Base-by-base conservation (phyloP, 2,329 filamentous ascomycete genomes). In the Neonectria coccinea region DNA sequence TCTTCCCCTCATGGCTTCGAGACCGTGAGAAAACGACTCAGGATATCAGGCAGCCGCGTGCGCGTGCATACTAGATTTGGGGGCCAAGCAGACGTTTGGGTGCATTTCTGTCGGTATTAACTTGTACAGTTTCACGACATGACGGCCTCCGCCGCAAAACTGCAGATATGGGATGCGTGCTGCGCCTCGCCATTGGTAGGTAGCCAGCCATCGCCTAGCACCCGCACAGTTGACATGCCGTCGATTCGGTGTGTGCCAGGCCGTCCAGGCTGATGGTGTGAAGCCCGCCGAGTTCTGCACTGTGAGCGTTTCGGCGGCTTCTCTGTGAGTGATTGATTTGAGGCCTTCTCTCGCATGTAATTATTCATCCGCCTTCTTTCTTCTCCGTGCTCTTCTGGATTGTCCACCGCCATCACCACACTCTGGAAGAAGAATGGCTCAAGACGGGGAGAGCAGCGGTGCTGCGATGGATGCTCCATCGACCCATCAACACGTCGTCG, bases 201-300 rank as follows among this genome's bases (percentile, higher is more conserved):
- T 25, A 25, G 25, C 5, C 25, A 25, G 61, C 36, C 48, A 57
- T 57, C 54, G 18, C 55, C 48, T 31, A 62, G 55, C 67, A 67
- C 67, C 65, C 69, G 62, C 71, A 70, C 70, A 68, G 66, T 70
- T 62, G 64, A 65, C 61, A 65, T 66, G 63, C 47, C 42, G 68
- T 70, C 72, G 66, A 65, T 58, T 68, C 54, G 52, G 51, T 58
- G 58, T 56, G 58, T 54, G 47, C n/a, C 48, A 51, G 48, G 48
- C 29, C 33, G 45, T 57, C 58, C 50, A 59, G n/a, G 47, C 62
- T 62, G 67, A 67, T 65, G 64, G 66, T 57, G 66, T 69, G 60
- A 66, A 69, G 61, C 63, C 59, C 60, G 63, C 52, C 61, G 63
- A 65, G 56, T 57, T 53, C 64, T 63, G 51, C 53, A 52, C 59